These are phyloP conservation scores for Alternaria triticina DNA, from an alignment of 2,329 filamentous ascomycete genomes.

Conservation along the genomic window DNA sequence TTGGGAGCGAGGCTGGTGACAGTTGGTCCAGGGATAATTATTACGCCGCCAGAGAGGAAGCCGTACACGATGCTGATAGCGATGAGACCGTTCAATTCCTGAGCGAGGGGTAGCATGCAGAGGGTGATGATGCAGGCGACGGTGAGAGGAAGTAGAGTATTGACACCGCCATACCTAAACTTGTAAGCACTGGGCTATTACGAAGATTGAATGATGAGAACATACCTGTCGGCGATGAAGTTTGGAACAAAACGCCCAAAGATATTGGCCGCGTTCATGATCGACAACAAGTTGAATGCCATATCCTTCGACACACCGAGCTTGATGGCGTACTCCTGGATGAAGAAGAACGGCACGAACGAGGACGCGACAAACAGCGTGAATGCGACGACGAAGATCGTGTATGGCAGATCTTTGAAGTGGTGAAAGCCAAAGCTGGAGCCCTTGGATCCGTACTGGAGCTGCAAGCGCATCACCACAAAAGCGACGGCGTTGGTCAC, in stretches of 20 bases:
- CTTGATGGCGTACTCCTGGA: constrained; percentile 26
- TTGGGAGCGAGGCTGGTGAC: constrained; percentile 47
- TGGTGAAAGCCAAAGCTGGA: constrained; percentile 17
- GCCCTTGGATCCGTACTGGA: constrained; percentile 18
- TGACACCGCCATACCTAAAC: constrained; percentile 33
- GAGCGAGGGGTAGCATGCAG: constrained; percentile 35
- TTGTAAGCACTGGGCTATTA: not conserved
- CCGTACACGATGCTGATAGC: constrained; percentile 47
- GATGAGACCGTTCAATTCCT: constrained; percentile 38
- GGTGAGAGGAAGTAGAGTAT: constrained; percentile 45
- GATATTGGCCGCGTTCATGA: constrained; percentile 64
- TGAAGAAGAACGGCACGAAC: constrained; percentile 30
- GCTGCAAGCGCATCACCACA: constrained; percentile 20
- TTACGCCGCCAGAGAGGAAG: constrained; percentile 52
- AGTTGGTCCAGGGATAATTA: constrained; percentile 50
- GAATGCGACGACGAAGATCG: constrained; percentile 21
- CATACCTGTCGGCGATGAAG: constrained; percentile 46
- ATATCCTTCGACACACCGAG: constrained; percentile 49
- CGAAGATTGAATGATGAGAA: not conserved
- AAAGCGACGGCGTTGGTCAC: constrained; percentile 17
- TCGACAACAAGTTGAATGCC: constrained; percentile 69
- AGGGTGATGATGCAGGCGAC: constrained; percentile 45
- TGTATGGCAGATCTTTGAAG: constrained; percentile 27
- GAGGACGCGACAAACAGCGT: constrained; percentile 21
- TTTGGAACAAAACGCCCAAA: constrained; percentile 54